A percentile compares a stretch with the other conserved stretches of the same genome.
Evolutionary conservation across 2,329 filamentous ascomycete genomes (phyloP).

Genomic region (Calonectria honghensis): DNA sequence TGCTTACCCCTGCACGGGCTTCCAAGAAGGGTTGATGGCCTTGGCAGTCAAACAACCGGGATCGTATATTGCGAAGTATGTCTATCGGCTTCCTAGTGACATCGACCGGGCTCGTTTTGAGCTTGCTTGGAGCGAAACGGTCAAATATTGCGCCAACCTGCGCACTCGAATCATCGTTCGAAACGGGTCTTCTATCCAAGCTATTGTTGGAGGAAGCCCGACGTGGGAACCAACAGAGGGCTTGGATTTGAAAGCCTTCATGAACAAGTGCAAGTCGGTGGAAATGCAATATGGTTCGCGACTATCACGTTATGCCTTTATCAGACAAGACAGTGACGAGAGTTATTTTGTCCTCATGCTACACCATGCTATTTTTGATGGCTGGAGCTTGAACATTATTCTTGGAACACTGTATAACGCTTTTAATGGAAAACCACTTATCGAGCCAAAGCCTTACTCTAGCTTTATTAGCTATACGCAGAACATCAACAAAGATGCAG

Average conservation of each 20-base stretch:
- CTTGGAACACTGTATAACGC: not conserved
- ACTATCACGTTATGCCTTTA: not conserved
- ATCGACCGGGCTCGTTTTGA: not conserved
- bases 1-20: not conserved
- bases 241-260: not conserved
- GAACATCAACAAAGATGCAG: not conserved
- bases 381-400: conserved; percentile 28
- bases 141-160: conserved; percentile 8
- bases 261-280: conserved; percentile 1
- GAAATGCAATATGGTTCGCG: conserved; percentile 30
- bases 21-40: not conserved
- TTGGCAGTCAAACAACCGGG: not conserved
- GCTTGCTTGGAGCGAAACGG: not conserved
- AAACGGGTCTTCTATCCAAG: conserved; percentile 19
- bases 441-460: not conserved
- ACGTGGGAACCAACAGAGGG: conserved; percentile 23
- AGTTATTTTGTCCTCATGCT: not conserved
- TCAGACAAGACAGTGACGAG: not conserved
- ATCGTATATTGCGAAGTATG: not conserved
- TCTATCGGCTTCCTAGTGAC: not conserved
- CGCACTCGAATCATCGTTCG: conserved; percentile 20
- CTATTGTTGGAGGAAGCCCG: not conserved
- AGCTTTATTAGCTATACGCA: conserved; percentile 20
- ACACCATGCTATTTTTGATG: conserved; percentile 16
- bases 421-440: not conserved